Evolutionary conservation across 805 yeast genomes (phyloP), one percentile per base, ranked within the genome.

Genomic region (Metschnikowia noctiluminum): DNA sequence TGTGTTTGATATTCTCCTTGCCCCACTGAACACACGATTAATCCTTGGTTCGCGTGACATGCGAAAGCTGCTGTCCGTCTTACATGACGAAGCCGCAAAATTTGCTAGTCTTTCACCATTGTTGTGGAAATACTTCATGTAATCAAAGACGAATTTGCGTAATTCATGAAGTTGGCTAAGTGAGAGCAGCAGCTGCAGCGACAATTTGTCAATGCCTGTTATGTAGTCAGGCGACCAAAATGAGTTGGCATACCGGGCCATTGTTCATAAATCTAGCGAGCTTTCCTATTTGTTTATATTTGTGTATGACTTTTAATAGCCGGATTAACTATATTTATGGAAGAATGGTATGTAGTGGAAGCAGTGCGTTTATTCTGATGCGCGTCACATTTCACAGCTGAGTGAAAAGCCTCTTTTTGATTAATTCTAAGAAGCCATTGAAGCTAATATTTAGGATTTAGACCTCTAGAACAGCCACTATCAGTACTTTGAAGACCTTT

Each of bases 141-240:
- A 68, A 45, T 54, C 60, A 54, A 68, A 64, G 38, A 73, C 69
- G 51, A 73, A 60, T 47, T 61, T 63, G 30, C 74, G 61, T 13
- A 71, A 59, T 38, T 72, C 77, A 51, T 73, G 77, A 13, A 71
- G 58, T 57, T 73, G 78, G 31, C 58, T 55, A 28, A 72, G 52
- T 6, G 76, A 70, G 28, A 62, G 57, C 10, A 52, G 48, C 38
- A 68, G 62, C 53, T 71, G 76, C 8, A 49, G 45, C 13, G 61
- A 53, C 21, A 73, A 53, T 37, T 51, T 56, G 34, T 65, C 68
- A 15, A 73, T 64, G 6, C 76, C 74, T 4, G 71, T 53, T 32
- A 57, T 59, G 44, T 68, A 70, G 59, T 73, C 78, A 1, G 76
- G 54, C 3, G 76, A 66, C 76, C 77, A 73, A 59, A 68, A 73